Evolutionary conservation across 192 early-diverging fungal genomes (phyloP).

Genomic region (Umbelopsis sp.): DNA sequence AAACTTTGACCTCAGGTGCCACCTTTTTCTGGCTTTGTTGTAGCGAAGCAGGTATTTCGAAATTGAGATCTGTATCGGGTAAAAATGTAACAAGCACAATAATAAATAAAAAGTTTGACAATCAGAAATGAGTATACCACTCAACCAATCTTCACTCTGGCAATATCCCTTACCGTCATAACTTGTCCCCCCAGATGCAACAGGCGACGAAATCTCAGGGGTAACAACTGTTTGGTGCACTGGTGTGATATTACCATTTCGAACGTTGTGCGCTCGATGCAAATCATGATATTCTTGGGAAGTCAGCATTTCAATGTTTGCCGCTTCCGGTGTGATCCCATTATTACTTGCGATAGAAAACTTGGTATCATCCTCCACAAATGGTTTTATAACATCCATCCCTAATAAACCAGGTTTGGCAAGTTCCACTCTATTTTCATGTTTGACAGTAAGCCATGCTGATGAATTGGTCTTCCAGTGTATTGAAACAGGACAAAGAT

Average conservation of each 20-base stretch:
- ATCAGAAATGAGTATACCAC: not conserved
- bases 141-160: too few relatives aligned
- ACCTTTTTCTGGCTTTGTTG: not conserved
- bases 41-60: constrained; percentile 25
- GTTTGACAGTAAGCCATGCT: constrained; percentile 56
- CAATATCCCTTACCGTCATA: constrained; percentile 26
- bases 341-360: constrained; percentile 28
- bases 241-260: not conserved
- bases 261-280: not conserved
- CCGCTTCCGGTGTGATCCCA: constrained; percentile 43
- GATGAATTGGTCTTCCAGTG: constrained; percentile 51
- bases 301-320: constrained; percentile 40
- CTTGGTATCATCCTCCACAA: constrained; percentile 32
- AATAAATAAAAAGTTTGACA: not conserved
- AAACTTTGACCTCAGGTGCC: not conserved
- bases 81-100: not conserved
- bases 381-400: constrained; percentile 31
- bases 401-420: constrained; percentile 43
- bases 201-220: not conserved
- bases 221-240: not conserved
- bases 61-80: not conserved
- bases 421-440: constrained; percentile 22
- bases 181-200: constrained; percentile 11
- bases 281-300: constrained; percentile 39
- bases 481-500: constrained; percentile 47